Evolutionary conservation across 768 basidiomycete species (phyloP).

Genomic region (Pleurotus salmoneostramineus): DNA sequence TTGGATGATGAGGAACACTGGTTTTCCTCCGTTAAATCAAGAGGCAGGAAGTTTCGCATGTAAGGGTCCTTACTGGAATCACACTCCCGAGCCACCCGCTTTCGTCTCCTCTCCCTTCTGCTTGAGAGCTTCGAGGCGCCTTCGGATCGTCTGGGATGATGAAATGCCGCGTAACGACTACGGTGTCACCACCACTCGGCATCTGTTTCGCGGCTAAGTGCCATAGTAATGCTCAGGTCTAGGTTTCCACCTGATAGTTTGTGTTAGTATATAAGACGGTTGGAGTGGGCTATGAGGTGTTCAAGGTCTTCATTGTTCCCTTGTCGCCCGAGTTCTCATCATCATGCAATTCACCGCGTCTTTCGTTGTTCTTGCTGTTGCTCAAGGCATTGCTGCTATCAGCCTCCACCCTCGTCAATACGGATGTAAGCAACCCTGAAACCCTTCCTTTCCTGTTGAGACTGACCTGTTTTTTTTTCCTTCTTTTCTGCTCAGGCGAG

Average conservation of each 20-base stretch:
- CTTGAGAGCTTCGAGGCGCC: not conserved
- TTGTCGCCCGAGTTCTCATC: not conserved
- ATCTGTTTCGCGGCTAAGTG: not conserved
- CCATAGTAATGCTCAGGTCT: not conserved
- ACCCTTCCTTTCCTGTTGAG: not conserved
- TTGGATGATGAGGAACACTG: no score
- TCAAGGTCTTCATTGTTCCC: not conserved
- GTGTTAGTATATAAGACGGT: not conserved
- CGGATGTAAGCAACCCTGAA: not conserved
- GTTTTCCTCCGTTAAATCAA: no score
- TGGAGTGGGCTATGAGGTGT: not conserved
- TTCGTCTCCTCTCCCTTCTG: no score
- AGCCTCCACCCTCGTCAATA: not conserved
- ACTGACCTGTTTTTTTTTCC: not conserved
- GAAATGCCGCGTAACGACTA: not conserved
- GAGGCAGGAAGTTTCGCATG: no score
- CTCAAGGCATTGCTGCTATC: slow-evolving; percentile 2
- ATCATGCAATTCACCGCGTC: slow-evolving; percentile 3
- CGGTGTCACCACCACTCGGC: not conserved
- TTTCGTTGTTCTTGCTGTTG: not conserved
- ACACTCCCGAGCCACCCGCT: no score
- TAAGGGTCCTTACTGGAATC: no score
- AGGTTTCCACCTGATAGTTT: slow-evolving; percentile 1
- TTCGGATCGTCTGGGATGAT: not conserved
- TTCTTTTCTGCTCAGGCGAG: not conserved